Base-by-base conservation (phyloP, 2,329 filamentous ascomycete species). In the Colletotrichum agaves region DNA sequence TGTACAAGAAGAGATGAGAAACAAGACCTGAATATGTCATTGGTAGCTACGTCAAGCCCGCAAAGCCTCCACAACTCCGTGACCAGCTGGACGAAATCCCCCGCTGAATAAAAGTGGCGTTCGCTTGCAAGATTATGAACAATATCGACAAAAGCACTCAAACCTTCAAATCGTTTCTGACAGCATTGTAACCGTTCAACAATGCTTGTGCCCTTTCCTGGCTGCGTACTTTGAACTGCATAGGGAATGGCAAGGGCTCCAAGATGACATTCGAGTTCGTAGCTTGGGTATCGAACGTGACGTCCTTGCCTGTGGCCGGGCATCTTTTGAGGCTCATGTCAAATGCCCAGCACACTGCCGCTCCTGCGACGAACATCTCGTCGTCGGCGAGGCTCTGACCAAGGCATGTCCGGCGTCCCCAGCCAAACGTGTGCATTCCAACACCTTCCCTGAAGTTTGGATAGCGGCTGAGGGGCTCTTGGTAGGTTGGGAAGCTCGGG, bases 371-470 rank as follows among this genome's bases (percentile, higher is more conserved):
- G 71, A 86, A 84, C 72, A 86, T 82, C 76, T 88, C 86, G 72
- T 88, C 85, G 72, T 90, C 87, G 27, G 87, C 89, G 50, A 91
- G 84, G 61, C 85, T 85, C 77, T 88, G 86, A 5, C 88, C 88
- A 4, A 90, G 82, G 72, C 88, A 91, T 13, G 85, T 84, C 69
- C 89, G 83, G 47, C 88, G 86, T 37, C 88, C 89, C 81, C 84
- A 90, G 31, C 88, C 88, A 72, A 91, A 91, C 0, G 85, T 88
- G 70, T 88, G 85, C 84, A 90, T 88, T 41, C 84, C 84, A 2
- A 79, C 77, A 41, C 83, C 83, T 73, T 85, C 83, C 71, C 88
- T 87, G 74, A 91, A 84, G 75, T 85, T 88, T 15, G 89, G 89
- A 72, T 86, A 90, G 63, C 84, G 83, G 2, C 84, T 84, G n/a